Conservation (phyloP, 2,329 filamentous ascomycete genomes). For the Alternaria sp. region DNA sequence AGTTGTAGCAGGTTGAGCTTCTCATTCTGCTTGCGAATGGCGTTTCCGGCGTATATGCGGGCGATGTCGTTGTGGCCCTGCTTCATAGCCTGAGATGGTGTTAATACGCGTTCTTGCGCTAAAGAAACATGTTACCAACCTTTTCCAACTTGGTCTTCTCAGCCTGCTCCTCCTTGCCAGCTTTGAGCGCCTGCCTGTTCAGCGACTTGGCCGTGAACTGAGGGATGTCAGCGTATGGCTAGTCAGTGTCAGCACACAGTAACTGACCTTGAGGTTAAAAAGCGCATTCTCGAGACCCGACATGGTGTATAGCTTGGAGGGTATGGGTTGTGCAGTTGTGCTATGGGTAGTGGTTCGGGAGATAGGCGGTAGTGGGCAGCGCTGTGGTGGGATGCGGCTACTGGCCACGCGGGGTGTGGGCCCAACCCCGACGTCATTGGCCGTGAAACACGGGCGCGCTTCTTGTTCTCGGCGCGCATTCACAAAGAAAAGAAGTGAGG, state of each 20-base stretch:
- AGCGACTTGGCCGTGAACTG: conserved; percentile 70
- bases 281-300: conserved; percentile 68
- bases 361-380: conserved; percentile 16
- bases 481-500: conserved; percentile 6
- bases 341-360: conserved; percentile 16
- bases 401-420: conserved; percentile 33
- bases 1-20: conserved; percentile 65
- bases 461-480: conserved; percentile 4
- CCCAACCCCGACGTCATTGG: conserved; percentile 28
- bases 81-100: conserved; percentile 60
- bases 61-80: conserved; percentile 66
- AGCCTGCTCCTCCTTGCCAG: conserved; percentile 65
- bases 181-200: conserved; percentile 67
- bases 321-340: conserved; percentile 14
- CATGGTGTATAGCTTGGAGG: conserved; percentile 49
- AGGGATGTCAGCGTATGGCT: conserved; percentile 27
- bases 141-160: conserved; percentile 69
- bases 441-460: neutral
- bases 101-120: neutral
- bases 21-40: conserved; percentile 69
- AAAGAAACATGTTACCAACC: conserved; percentile 38
- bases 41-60: conserved; percentile 68
- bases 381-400: conserved; percentile 33
- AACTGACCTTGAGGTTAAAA: conserved; percentile 65
- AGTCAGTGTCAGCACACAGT: neutral